A percentile compares a stretch with the other conserved stretches of the same genome.
Conservation (phyloP, 1,284 basidiomycete genomes). For the Boletus smithii region DNA sequence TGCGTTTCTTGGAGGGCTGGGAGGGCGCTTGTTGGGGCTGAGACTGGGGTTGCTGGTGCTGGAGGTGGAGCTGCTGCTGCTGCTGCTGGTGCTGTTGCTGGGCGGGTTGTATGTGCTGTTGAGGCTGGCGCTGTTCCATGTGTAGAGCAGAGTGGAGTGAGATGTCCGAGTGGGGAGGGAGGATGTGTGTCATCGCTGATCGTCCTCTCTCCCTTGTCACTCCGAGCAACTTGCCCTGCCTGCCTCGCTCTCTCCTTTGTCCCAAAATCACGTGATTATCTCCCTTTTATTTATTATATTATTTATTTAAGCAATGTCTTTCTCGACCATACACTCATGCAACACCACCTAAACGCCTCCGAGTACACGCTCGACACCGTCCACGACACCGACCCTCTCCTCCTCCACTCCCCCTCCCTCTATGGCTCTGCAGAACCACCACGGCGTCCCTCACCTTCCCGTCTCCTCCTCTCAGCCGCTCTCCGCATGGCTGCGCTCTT, state of each 20-base stretch:
- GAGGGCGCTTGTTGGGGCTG: conserved; percentile 36
- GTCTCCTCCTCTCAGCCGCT: conserved; percentile 72
- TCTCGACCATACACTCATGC: conserved; percentile 9
- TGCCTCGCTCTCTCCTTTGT: conserved; percentile 27
- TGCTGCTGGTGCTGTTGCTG: conserved; percentile 38
- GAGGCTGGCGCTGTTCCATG: conserved; percentile 59
- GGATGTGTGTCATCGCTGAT: conserved; percentile 44
- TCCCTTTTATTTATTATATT: background rate
- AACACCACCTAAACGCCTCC: conserved; percentile 44
- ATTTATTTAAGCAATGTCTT: conserved; percentile 10
- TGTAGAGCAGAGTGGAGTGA: conserved; percentile 60
- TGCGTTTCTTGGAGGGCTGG: conserved; percentile 51
- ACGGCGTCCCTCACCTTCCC: conserved; percentile 41
- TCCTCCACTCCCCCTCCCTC: conserved; percentile 37
- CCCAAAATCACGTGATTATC: conserved; percentile 19
- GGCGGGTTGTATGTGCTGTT: conserved; percentile 29
- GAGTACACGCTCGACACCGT: conserved; percentile 58
- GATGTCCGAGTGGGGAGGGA: conserved; percentile 45
- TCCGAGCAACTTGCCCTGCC: too few relatives aligned
- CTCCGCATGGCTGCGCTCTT: conserved; percentile 83
- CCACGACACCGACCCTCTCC: conserved; percentile 24
- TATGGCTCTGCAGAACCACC: conserved; percentile 30
- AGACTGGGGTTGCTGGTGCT: conserved; percentile 15
- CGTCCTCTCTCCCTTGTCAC: conserved; percentile 8
- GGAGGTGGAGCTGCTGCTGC: conserved; percentile 10